Percentiles rank a stretch among this genome's conserved stretches.
These are phyloP conservation scores for Kickxella alabastrina DNA, from an alignment of 192 early-diverging fungal species.

Conservation along the genomic window DNA sequence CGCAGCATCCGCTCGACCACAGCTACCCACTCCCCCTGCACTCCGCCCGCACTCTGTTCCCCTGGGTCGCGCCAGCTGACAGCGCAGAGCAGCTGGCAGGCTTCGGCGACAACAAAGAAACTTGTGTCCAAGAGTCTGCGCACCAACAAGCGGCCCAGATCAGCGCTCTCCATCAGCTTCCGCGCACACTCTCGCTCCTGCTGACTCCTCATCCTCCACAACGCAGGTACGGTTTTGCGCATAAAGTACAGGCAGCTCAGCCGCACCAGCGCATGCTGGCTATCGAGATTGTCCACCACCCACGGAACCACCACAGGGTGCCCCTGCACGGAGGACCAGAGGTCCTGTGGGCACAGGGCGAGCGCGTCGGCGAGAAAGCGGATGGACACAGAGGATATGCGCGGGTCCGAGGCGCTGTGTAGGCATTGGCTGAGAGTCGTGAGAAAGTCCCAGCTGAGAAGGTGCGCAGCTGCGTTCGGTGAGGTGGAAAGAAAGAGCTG, in stretches of 20 bases:
- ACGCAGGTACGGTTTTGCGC: no score
- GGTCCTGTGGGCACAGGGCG: background rate
- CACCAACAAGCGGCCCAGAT: slow-evolving; percentile 14
- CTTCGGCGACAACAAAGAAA: slow-evolving; percentile 39
- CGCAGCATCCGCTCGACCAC: slow-evolving; percentile 10
- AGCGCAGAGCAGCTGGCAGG: slow-evolving; percentile 18
- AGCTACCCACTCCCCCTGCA: slow-evolving; percentile 8
- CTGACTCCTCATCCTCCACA: no score
- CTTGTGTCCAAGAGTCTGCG: slow-evolving; percentile 31
- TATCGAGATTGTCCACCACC: slow-evolving; percentile 26
- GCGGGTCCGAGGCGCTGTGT: slow-evolving; percentile 15
- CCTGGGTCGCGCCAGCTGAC: slow-evolving; percentile 9
- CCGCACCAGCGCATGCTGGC: slow-evolving; percentile 36
- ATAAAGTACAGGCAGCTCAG: slow-evolving; percentile 31
- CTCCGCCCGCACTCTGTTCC: no score
- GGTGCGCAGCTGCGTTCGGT: slow-evolving; percentile 5
- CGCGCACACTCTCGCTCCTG: background rate
- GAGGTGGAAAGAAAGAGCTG: slow-evolving; percentile 23
- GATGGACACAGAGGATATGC: slow-evolving; percentile 35
- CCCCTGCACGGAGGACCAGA: background rate
- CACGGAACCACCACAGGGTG: slow-evolving; percentile 7
- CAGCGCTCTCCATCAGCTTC: slow-evolving; percentile 5
- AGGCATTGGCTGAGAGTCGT: slow-evolving; percentile 8
- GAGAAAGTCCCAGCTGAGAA: slow-evolving; percentile 20
- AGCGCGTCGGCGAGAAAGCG: slow-evolving; percentile 30